Evolutionary conservation across 768 basidiomycete genomes (phyloP).

Genomic region (Termitomyces sp.): DNA sequence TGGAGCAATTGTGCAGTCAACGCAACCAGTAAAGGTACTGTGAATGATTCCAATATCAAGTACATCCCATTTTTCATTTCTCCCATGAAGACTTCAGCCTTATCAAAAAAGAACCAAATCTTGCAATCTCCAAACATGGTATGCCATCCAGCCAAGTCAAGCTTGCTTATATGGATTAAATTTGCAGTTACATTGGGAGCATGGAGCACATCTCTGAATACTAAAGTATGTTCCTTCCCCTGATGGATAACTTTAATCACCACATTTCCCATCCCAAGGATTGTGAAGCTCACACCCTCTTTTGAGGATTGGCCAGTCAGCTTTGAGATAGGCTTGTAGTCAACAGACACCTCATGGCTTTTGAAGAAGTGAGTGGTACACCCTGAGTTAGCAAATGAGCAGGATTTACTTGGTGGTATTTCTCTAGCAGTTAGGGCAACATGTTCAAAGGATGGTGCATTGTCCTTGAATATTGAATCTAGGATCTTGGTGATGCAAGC

Average conservation of each 20-base stretch:
- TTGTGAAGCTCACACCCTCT: not conserved
- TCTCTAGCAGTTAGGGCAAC: not conserved
- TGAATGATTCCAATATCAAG: not conserved
- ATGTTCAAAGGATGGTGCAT: not conserved
- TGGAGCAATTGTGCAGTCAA: too few relatives aligned
- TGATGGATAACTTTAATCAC: not conserved
- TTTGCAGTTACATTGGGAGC: too few relatives aligned
- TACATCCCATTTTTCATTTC: not conserved
- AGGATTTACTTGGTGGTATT: not conserved
- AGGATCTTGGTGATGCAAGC: not conserved
- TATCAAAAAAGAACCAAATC: not conserved
- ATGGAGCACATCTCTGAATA: too few relatives aligned
- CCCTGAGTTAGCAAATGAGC: not conserved
- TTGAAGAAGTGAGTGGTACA: not conserved
- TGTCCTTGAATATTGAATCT: not conserved
- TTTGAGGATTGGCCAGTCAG: not conserved
- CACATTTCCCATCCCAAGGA: not conserved
- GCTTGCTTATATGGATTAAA: too few relatives aligned
- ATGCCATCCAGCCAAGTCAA: not conserved
- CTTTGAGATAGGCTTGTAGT: not conserved
- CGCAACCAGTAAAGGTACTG: not conserved
- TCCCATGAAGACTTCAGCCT: not conserved
- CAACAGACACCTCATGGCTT: fast-evolving
- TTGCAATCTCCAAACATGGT: not conserved
- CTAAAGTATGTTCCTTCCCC: not conserved